A percentile compares a stretch with the other conserved stretches of the same genome.
Conservation (phyloP, 1,139 yeast genomes). For the Nadsonia commutata region DNA sequence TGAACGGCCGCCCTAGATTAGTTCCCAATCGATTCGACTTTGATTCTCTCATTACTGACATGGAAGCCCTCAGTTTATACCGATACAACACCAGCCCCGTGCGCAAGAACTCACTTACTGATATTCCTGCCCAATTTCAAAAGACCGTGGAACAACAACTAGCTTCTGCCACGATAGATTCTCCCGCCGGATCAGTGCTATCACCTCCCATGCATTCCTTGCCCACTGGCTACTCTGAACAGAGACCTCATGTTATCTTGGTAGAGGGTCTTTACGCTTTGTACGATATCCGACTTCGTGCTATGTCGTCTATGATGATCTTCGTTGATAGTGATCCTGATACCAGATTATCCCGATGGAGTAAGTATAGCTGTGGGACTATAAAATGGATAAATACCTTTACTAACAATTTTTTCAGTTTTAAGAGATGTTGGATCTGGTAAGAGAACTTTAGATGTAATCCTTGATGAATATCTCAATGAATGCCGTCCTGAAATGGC, state of each 20-base stretch:
- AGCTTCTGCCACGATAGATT: constrained; percentile 4
- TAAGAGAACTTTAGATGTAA: constrained; percentile 28
- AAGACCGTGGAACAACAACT: constrained; percentile 1
- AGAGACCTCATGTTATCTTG: constrained; percentile 29
- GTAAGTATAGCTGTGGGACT: constrained; percentile 6
- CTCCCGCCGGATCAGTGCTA: constrained; percentile 1
- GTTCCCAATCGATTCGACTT: constrained; percentile 23
- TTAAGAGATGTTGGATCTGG: constrained; percentile 19
- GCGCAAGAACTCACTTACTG: neutral
- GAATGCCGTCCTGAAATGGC: constrained; percentile 66
- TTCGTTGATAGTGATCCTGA: constrained; percentile 84
- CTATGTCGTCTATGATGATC: constrained; percentile 48
- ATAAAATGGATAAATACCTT: neutral
- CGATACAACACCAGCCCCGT: constrained; percentile 1
- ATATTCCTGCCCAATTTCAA: neutral
- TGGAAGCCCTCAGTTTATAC: constrained; percentile 9
- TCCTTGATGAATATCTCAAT: constrained; percentile 47
- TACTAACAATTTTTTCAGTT: constrained; percentile 6
- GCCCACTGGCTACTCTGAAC: constrained; percentile 2
- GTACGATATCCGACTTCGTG: constrained; percentile 45
- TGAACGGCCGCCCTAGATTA: constrained; percentile 5
- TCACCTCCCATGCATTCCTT: constrained; percentile 6
- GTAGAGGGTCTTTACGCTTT: constrained; percentile 75
- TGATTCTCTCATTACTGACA: constrained; percentile 16
- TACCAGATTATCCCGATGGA: constrained; percentile 66